A percentile compares a stretch with the other conserved stretches of the same genome.
phyloP scores from a whole-genome alignment of 805 yeast genomes.

The Metschnikowia shivogae region DNA sequence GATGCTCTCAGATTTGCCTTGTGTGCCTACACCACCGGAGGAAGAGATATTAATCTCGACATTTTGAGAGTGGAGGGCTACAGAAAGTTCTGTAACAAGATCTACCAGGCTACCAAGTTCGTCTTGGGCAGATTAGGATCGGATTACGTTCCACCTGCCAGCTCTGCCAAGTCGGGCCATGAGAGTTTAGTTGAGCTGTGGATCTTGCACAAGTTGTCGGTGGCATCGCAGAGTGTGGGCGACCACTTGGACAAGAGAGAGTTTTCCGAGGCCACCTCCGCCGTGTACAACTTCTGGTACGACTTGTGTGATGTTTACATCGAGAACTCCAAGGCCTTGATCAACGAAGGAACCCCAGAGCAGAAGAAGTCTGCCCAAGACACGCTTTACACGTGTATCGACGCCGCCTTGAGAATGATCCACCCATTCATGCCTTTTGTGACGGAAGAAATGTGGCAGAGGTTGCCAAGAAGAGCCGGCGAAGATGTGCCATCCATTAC shows the following conservation, averaged over 20 bases:
- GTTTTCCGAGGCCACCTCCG: conserved; percentile 81
- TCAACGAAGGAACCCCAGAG: conserved; percentile 81
- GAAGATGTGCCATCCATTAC: conserved; percentile 71
- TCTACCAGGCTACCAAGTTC: conserved; percentile 97
- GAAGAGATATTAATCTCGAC: conserved; percentile 95
- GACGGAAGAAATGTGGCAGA: conserved; percentile 99
- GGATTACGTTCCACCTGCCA: conserved; percentile 77
- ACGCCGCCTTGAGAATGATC: conserved; percentile 83
- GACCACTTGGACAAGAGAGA: conserved; percentile 77
- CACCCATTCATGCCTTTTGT: conserved; percentile 99
- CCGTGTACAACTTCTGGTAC: conserved; percentile 92
- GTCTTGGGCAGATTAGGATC: conserved; percentile 90
- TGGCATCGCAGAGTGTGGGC: conserved; percentile 61
- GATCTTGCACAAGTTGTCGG: conserved; percentile 84
- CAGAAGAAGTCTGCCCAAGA: conserved; percentile 90
- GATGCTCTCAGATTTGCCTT: conserved; percentile 97
- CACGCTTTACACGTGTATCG: conserved; percentile 88
- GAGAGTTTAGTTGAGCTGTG: conserved; percentile 94
- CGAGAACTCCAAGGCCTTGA: conserved; percentile 92
- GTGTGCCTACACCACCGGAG: conserved; percentile 98
- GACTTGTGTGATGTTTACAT: conserved; percentile 97
- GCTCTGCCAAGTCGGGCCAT: conserved; percentile 60
- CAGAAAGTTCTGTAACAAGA: conserved; percentile 99
- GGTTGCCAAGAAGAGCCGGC: conserved; percentile 80
- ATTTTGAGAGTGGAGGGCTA: conserved; percentile 96